These are phyloP conservation scores for Tephrocybe sp. DNA, from an alignment of 768 basidiomycete species.

Conservation along the genomic window DNA sequence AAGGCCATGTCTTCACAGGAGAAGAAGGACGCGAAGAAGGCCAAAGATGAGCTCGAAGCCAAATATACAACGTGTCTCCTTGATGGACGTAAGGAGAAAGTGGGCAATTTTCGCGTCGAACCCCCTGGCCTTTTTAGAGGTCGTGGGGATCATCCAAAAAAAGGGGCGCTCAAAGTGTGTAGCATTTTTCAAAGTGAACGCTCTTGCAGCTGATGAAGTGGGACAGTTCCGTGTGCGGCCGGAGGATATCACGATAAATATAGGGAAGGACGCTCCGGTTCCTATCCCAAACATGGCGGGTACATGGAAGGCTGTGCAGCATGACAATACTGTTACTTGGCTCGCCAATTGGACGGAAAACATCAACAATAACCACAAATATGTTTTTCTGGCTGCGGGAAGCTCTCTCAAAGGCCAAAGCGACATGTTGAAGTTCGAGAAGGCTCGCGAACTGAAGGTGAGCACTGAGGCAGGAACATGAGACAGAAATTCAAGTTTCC, in stretches of 20 bases:
- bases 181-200: not conserved
- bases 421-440: constrained; percentile 97
- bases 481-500: not conserved
- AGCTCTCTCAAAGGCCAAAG: constrained; percentile 98
- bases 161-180: constrained; percentile 88
- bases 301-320: constrained; percentile 83
- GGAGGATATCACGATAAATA: constrained; percentile 96
- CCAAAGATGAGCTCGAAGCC: constrained; percentile 79
- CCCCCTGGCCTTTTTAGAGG: constrained; percentile 98
- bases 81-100: constrained; percentile 96
- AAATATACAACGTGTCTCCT: constrained; percentile 86
- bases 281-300: constrained; percentile 93
- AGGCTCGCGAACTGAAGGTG: constrained; percentile 95
- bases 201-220: constrained; percentile 1
- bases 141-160: constrained; percentile 97
- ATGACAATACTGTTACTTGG: constrained; percentile 98
- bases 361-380: constrained; percentile 93
- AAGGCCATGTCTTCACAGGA: constrained; percentile 82
- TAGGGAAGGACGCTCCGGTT: constrained; percentile 70
- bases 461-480: constrained; percentile 9
- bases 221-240: constrained; percentile 81
- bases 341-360: constrained; percentile 99
- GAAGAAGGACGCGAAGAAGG: constrained; percentile 89
- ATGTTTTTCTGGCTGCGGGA: constrained; percentile 97
- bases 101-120: constrained; percentile 97